Percentiles rank a stretch among this genome's conserved stretches.
phyloP scores from a whole-genome alignment of 1,284 basidiomycete species.

The Marasmius oreades region DNA sequence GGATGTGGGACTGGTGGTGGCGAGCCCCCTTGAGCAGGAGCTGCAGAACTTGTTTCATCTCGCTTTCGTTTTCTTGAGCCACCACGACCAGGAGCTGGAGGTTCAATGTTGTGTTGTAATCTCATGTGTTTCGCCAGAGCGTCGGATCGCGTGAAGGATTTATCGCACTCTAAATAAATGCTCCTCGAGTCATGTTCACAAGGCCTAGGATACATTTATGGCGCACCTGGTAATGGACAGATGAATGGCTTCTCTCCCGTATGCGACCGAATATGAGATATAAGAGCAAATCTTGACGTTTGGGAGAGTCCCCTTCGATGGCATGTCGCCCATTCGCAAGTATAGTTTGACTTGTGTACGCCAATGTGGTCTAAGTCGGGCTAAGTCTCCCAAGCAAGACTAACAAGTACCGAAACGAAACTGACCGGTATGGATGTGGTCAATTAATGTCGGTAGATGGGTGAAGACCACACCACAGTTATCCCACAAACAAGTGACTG shows the following conservation, averaged over 20 bases:
- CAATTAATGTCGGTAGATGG: constrained; percentile 68
- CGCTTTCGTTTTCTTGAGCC: constrained; percentile 67
- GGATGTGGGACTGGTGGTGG: constrained; percentile 1
- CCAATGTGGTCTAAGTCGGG: constrained; percentile 73
- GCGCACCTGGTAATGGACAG: constrained; percentile 74
- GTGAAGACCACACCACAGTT: constrained; percentile 71
- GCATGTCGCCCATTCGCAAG: constrained; percentile 87
- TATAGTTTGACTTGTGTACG: constrained; percentile 82
- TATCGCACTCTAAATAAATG: constrained; percentile 74
- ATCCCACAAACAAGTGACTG: constrained; percentile 73
- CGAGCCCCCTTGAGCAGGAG: neutral
- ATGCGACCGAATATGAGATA: constrained; percentile 85
- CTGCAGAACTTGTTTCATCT: constrained; percentile 23
- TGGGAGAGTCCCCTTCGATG: constrained; percentile 75
- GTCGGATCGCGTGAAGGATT: constrained; percentile 89
- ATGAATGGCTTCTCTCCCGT: constrained; percentile 91
- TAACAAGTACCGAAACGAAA: constrained; percentile 10
- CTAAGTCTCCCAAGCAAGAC: constrained; percentile 44
- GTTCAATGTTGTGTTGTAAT: constrained; percentile 77
- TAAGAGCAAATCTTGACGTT: constrained; percentile 83
- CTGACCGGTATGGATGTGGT: constrained; percentile 76
- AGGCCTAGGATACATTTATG: constrained; percentile 4
- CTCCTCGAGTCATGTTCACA: constrained; percentile 2
- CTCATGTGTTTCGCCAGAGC: constrained; percentile 90
- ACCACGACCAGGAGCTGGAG: constrained; percentile 68